Evolutionary conservation across 148 eudicot genomes (phyloP).

Genomic region (Chenopodium berlandieri): DNA sequence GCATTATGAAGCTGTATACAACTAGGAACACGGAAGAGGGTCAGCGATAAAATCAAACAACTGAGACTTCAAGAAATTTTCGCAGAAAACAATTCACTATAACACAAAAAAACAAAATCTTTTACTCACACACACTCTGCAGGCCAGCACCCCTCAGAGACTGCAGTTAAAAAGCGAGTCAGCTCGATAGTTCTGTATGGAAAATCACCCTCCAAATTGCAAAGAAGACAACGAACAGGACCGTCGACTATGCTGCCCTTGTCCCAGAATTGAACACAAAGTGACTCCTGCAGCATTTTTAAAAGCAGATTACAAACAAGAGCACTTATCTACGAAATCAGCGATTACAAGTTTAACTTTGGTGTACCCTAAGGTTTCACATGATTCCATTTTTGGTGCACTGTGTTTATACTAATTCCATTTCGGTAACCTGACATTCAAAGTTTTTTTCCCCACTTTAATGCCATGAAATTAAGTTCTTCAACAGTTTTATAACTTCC

Average conservation of each 20-base stretch:
- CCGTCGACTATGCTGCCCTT: constrained; percentile 86
- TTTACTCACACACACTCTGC: constrained; percentile 93
- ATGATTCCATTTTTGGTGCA: no score
- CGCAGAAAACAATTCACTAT: background rate
- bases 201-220: constrained; percentile 81
- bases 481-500: no score
- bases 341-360: no score
- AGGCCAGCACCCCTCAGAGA: constrained; percentile 92
- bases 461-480: no score
- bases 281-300: constrained; percentile 73
- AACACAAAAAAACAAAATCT: background rate
- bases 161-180: constrained; percentile 67
- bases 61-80: background rate
- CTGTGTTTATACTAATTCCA: no score
- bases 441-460: no score
- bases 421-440: no score
- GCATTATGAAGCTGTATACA: no score
- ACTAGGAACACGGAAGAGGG: background rate
- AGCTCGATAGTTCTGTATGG: constrained; percentile 71
- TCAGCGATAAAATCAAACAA: background rate
- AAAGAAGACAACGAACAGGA: constrained; percentile 86
- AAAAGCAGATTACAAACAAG: background rate
- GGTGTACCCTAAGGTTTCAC: no score
- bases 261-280: constrained; percentile 97
- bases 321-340: background rate